Base-by-base conservation (phyloP, 257 asterid genomes). In the Jasminum sambac region DNA sequence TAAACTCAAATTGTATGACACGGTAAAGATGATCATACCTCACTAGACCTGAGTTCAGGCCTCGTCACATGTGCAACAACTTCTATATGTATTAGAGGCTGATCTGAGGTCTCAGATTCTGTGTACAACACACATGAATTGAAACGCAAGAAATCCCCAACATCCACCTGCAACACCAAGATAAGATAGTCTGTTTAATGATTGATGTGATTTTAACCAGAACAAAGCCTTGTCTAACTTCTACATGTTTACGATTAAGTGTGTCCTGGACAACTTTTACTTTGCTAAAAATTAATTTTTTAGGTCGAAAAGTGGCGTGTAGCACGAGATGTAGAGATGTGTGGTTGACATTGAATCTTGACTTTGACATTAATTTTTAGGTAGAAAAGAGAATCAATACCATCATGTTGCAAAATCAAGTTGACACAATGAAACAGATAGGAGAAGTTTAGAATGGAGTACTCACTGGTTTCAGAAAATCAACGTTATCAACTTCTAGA, bases 61-160 rank as follows among this genome's bases (percentile, higher is more conserved):
- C 98, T 84, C 8, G 96, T 91, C 72, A 94, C 99, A 78, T 89
- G 99, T 21, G 99, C 99, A 63, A 88, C 90, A 52, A 91, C 98
- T 88, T 94, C 98, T 64, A 94, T 75, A 65, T 83, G 81, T 78
- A 94, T 94, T 39, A 88, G 74, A 9, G 98, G 99, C 80, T 72
- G 87, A 70, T 89, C 92, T 0, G 90, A 77, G 68, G 76, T 74
- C 73, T 94, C 88, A 44, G 74, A 70, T 69, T 94, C 98, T 30
- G 99, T 91, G 77, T 89, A 89, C 84, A 94, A 64, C 11, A 89
- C 95, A 72, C 95, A 94, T 9, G 98, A 88, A 52, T 84, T 94
- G 78, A 94, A 81, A 79, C 96, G 95, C 87, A 94, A 75, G 84
- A 94, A 94, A 81, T 94, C 92, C 70, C 99, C 99, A 64, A 94